Evolutionary conservation across 768 basidiomycete genomes (phyloP), one percentile per base, ranked within the genome.

Genomic region (Phanerochaete sordida): DNA sequence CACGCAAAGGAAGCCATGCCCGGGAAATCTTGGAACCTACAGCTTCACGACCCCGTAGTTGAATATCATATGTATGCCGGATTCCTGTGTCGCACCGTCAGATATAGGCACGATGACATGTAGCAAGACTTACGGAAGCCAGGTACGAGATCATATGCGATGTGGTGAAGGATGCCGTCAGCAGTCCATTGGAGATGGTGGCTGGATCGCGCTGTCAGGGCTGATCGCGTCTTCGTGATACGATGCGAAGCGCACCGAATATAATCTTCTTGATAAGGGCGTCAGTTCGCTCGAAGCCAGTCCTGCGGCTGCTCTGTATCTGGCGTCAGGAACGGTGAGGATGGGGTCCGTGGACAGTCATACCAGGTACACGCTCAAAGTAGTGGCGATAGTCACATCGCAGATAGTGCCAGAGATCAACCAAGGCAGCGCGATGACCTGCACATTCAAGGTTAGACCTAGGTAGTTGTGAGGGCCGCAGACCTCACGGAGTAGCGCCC

Each of bases 381-480:
- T 15, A 23, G 39, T 33, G 3, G 62, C 46, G 30, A 63, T 63
- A 2, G 39, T 15, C 1, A 59, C 19, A 45, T 63, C 62, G 55
- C 62, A 63, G 8, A 74, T 68, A 5, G 77, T 77, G 15, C 80
- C 75, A 0, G 76, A 66, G 19, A 75, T 64, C 27, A 84, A 75
- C 82, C 83, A 84, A 4, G 70, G 37, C 31, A 74, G 70, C 35
- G 69, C 69, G 35, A 74, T 58, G 12, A 63, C 58, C 55, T 73
- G 33, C 33, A 35, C 13, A 35, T n/a, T n/a, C n/a, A n/a, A n/a
- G n/a, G n/a, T n/a, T n/a, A n/a, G n/a, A n/a, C n/a, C n/a, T n/a
- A n/a, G n/a, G n/a, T n/a, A n/a, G n/a, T n/a, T n/a, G n/a, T n/a
- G n/a, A n/a, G n/a, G n/a, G n/a, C n/a, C n/a, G n/a, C n/a, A n/a